Base-by-base conservation (phyloP, 768 basidiomycete genomes). In the Pleurotus tuber-regium region DNA sequence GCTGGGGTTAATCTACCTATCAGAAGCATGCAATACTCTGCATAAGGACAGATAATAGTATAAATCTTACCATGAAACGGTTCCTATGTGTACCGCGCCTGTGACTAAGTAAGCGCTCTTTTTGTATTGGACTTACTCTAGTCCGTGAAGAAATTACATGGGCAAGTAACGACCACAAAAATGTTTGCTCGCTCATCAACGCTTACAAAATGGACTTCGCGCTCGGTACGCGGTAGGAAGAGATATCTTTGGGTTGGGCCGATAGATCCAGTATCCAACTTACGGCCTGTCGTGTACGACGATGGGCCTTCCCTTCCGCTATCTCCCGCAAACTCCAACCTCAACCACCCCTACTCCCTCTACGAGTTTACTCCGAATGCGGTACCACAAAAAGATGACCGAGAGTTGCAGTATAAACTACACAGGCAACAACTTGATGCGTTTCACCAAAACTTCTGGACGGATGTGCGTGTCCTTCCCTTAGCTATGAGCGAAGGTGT, bases 391-490 rank as follows among this genome's bases (percentile, higher is more conserved):
- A 63, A 63, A 72, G 72, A 40, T 39, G 70, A 78, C 26, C 64
- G 78, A 6, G 84, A 87, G 50, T 75, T 90, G 42, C 88, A 86
- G 59, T 86, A 78, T 73, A 83, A 80, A 53, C 67, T 91, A 40
- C 79, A 84, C 54, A 74, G 84, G 48, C 84, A 89, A 65, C 82
- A 84, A 51, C 66, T 91, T 18, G 88, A 92, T 60, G 73, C 80
- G 19, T 84, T 87, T 60, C 85, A 91, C 54, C 86, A 92, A 50
- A 68, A 74, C 14, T 93, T 90, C 64, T 93, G 91, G 91, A 66
- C 80, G 48, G 84, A 92, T 49, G 91, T 92, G 62, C 57, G 87
- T 76, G n/a, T 10, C 30, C 2, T 19, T n/a, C n/a, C n/a, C n/a
- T n/a, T n/a, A n/a, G n/a, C n/a, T n/a, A n/a, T n/a, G n/a, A n/a